phyloP scores from a whole-genome alignment of 73 alveolate genomes.

The Urostyla sp. region DNA sequence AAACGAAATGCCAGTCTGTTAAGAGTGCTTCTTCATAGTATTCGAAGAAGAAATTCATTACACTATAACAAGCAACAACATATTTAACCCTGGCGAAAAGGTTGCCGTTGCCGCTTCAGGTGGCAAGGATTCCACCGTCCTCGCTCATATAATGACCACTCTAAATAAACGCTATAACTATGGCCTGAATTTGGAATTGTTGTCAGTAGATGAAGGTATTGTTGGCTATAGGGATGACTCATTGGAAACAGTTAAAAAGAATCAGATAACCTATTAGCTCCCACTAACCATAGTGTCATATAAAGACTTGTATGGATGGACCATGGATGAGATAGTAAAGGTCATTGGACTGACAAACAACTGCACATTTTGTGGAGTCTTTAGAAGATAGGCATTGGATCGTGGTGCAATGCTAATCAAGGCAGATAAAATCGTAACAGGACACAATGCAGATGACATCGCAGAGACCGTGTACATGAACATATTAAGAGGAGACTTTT shows the following conservation, averaged over 20 bases:
- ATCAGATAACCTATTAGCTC: slow-evolving; percentile 83
- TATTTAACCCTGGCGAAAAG: slow-evolving; percentile 90
- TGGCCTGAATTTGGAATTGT: slow-evolving; percentile 89
- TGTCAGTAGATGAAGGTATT: slow-evolving; percentile 98
- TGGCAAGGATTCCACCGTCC: slow-evolving; percentile 98
- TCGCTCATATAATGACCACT: slow-evolving; percentile 94
- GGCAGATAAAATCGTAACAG: slow-evolving; percentile 94
- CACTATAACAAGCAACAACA: slow-evolving; percentile 83
- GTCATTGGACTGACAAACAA: slow-evolving; percentile 88
- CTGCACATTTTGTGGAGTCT: slow-evolving; percentile 99
- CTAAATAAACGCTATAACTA: slow-evolving; percentile 92
- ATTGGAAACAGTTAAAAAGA: slow-evolving; percentile 93
- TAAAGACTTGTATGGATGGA: slow-evolving; percentile 94
- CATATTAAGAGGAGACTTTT: slow-evolving; percentile 96
- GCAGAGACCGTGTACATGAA: slow-evolving; percentile 99
- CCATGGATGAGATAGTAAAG: slow-evolving; percentile 98
- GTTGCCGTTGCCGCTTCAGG: slow-evolving; percentile 95
- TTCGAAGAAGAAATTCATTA: slow-evolving; percentile 97
- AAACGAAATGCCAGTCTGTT: slow-evolving; percentile 89
- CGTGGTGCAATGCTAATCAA: slow-evolving; percentile 93
- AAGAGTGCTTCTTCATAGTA: slow-evolving; percentile 91
- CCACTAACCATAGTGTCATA: slow-evolving; percentile 90
- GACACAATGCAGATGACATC: slow-evolving; percentile 99
- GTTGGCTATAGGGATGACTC: slow-evolving; percentile 98
- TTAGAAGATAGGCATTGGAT: slow-evolving; percentile 97